phyloP scores from a whole-genome alignment of 2,329 filamentous ascomycete species.

The Macroventuria anomochaeta region DNA sequence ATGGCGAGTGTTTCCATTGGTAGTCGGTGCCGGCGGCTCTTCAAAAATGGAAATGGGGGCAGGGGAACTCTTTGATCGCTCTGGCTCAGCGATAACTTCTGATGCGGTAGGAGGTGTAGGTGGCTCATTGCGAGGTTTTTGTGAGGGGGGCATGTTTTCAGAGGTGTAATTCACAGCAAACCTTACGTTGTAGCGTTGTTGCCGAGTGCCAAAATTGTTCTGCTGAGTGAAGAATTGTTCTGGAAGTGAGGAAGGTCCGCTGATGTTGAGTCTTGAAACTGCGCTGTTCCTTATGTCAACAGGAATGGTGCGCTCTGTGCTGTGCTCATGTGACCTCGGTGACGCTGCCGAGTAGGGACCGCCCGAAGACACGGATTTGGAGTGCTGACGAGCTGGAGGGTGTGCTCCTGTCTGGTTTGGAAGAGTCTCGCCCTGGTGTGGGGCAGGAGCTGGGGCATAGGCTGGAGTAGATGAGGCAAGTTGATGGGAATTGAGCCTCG shows the following conservation, averaged over 20 bases:
- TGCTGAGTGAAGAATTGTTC: slow-evolving; percentile 15
- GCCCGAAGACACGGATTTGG: slow-evolving; percentile 11
- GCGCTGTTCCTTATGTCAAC: slow-evolving; percentile 7
- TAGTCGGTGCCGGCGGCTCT: slow-evolving; percentile 11
- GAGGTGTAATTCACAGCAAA: slow-evolving; percentile 31
- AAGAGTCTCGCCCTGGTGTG: slow-evolving; percentile 9
- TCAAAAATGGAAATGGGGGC: slow-evolving; percentile 14
- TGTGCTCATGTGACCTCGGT: slow-evolving; percentile 22
- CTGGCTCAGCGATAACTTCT: slow-evolving; percentile 8
- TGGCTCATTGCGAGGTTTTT: slow-evolving; percentile 27
- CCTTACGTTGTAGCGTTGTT: slow-evolving; percentile 37
- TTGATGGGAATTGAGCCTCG: slow-evolving; percentile 9
- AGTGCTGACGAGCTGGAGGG: slow-evolving; percentile 9
- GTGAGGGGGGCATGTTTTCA: slow-evolving; percentile 28
- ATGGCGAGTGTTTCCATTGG: slow-evolving; percentile 6
- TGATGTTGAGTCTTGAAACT: slow-evolving; percentile 14
- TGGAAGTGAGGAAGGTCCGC: slow-evolving; percentile 13
- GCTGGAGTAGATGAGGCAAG: slow-evolving; percentile 15
- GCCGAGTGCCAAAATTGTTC: slow-evolving; percentile 23
- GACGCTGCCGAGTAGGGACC: slow-evolving; percentile 4
- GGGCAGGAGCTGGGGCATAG: slow-evolving; percentile 10
- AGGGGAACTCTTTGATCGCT: slow-evolving; percentile 13
- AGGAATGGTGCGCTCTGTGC: slow-evolving; percentile 7
- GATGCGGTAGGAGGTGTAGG: slow-evolving; percentile 12
- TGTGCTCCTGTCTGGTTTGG: slow-evolving; percentile 8